Conservation (phyloP, 805 yeast species). For the Helenozyma baotianmanensis region DNA sequence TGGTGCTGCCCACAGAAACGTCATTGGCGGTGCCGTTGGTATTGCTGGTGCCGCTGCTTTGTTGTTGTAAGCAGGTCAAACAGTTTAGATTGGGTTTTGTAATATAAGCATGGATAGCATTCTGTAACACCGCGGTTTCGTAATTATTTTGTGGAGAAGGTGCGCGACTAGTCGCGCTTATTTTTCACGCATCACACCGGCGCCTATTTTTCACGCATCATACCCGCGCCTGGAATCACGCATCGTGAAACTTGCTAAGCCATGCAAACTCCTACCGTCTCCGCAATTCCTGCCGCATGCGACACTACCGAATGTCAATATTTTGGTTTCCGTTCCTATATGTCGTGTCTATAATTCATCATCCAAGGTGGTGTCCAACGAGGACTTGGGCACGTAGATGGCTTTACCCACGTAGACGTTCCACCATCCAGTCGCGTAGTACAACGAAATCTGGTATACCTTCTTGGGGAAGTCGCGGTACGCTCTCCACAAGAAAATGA, state of each 20-base stretch:
- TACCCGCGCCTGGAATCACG: too few species aligned
- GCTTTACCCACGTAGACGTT: constrained; percentile 64
- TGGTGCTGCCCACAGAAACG: constrained; percentile 29
- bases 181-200: too few species aligned
- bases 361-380: constrained; percentile 4
- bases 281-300: too few species aligned
- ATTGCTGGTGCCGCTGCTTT: constrained; percentile 39
- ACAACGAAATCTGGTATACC: constrained; percentile 46
- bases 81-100: constrained; percentile 4
- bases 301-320: too few species aligned
- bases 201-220: too few species aligned
- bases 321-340: background rate
- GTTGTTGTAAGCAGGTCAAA: constrained; percentile 18
- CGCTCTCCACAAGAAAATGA: constrained; percentile 59
- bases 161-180: too few species aligned
- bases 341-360: constrained; percentile 13
- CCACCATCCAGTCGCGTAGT: constrained; percentile 60
- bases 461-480: constrained; percentile 68
- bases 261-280: too few species aligned
- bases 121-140: too few species aligned
- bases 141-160: too few species aligned
- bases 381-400: constrained; percentile 13
- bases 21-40: constrained; percentile 35
- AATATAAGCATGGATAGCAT: too few species aligned
- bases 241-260: too few species aligned